Percentiles rank a stretch among this genome's conserved stretches.
Evolutionary conservation across 495 filamentous ascomycete genomes (phyloP).

Genomic region (Chlorociboria aeruginascens): DNA sequence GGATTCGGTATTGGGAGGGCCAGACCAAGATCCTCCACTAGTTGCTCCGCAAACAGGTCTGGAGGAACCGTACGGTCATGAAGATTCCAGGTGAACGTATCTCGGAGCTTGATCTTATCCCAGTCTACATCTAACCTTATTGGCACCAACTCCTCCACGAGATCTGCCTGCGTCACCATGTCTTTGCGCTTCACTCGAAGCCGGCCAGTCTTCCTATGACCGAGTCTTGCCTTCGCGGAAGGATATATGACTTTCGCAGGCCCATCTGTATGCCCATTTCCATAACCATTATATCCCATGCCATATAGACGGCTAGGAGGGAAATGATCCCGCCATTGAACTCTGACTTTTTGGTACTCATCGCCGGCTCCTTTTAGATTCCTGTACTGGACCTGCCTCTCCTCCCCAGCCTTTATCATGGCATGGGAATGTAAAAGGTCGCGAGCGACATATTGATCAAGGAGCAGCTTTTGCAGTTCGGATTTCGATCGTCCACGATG

Average conservation of each 20-base stretch:
- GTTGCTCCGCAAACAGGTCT: conserved; percentile 73
- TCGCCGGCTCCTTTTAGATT: conserved; percentile 28
- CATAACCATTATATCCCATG: conserved; percentile 78
- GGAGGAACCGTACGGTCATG: conserved; percentile 72
- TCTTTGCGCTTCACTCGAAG: conserved; percentile 66
- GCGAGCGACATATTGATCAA: conserved; percentile 68
- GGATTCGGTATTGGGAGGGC: conserved; percentile 49
- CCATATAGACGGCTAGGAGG: conserved; percentile 44
- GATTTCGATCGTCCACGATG: conserved; percentile 19
- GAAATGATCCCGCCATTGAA: conserved; percentile 32
- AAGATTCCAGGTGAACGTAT: conserved; percentile 98
- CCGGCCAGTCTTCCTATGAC: conserved; percentile 57
- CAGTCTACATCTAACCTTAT: conserved; percentile 87
- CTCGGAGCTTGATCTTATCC: conserved; percentile 89
- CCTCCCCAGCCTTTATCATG: conserved; percentile 33
- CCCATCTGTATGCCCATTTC: conserved; percentile 69
- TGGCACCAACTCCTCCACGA: conserved; percentile 82
- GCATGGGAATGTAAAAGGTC: conserved; percentile 60
- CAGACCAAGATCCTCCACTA: conserved; percentile 85
- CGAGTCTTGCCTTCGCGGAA: conserved; percentile 53
- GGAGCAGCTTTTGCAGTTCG: conserved; percentile 40
- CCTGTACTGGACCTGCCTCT: conserved; percentile 21
- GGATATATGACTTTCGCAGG: conserved; percentile 59
- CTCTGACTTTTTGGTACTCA: conserved; percentile 40
- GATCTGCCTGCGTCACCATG: conserved; percentile 70